phyloP scores from a whole-genome alignment of 345 rosid species.

The Eucalyptus virginea region DNA sequence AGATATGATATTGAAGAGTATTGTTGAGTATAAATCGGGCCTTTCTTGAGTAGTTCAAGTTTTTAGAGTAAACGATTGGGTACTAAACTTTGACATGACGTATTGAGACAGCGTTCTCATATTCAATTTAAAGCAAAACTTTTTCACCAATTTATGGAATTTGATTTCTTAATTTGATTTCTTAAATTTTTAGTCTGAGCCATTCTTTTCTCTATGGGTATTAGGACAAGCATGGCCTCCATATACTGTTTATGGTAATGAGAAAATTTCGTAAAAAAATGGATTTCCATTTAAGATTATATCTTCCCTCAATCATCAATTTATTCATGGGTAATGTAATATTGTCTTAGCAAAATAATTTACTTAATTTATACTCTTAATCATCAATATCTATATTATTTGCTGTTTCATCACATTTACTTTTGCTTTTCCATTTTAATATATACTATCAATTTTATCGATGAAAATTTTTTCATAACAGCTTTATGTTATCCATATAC shows the following conservation, averaged over 20 bases:
- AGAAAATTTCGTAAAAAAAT: background rate
- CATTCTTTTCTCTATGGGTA: background rate
- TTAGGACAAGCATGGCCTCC: background rate
- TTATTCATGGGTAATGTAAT: background rate
- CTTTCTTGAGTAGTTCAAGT: too few relatives aligned
- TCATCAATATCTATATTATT: background rate
- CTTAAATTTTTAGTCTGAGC: background rate
- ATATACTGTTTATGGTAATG: background rate
- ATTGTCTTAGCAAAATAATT: background rate
- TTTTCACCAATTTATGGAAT: background rate
- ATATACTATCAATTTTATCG: background rate
- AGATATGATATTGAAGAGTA: background rate
- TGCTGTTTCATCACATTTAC: background rate
- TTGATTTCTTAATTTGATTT: background rate
- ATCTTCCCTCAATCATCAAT: background rate
- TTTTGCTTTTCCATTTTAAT: background rate
- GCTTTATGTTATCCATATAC: background rate
- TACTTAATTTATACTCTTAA: background rate
- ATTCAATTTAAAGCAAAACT: background rate
- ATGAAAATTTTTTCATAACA: background rate
- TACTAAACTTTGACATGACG: background rate
- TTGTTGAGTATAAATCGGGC: background rate
- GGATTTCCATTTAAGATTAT: background rate
- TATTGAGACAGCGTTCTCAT: background rate
- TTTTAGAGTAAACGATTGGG: too few relatives aligned